Conservation (phyloP, 768 basidiomycete genomes). For the Tricholoma terreum region DNA sequence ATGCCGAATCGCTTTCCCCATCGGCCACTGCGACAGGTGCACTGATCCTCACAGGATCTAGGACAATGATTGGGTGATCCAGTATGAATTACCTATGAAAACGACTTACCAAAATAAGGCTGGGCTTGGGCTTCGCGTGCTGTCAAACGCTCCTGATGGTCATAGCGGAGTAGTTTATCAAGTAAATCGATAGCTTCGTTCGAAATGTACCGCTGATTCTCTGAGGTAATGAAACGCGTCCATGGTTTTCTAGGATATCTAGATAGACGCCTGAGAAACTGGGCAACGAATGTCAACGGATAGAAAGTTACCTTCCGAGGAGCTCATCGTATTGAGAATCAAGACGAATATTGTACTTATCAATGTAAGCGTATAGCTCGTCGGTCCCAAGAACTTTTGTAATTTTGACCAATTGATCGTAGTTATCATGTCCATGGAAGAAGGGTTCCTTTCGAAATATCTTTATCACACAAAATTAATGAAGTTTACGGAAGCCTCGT, state of each 20-base stretch:
- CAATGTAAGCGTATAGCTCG: slow-evolving; percentile 87
- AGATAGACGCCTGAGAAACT: slow-evolving; percentile 9
- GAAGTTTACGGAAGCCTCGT: slow-evolving; percentile 4
- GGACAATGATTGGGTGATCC: slow-evolving; percentile 9
- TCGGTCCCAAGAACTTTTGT: slow-evolving; percentile 97
- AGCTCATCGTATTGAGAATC: slow-evolving; percentile 97
- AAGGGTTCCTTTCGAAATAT: slow-evolving; percentile 99
- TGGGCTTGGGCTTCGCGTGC: slow-evolving; percentile 91
- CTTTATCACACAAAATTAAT: slow-evolving; percentile 37
- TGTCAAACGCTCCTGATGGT: slow-evolving; percentile 95
- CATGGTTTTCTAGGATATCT: slow-evolving; percentile 94
- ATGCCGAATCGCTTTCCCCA: slow-evolving; percentile 64
- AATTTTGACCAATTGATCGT: slow-evolving; percentile 97
- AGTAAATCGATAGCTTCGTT: slow-evolving; percentile 96
- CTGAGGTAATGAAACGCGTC: slow-evolving; percentile 92
- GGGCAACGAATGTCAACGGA: slow-evolving; percentile 1
- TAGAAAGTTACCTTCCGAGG: slow-evolving; percentile 63
- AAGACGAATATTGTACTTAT: slow-evolving; percentile 93
- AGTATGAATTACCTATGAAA: slow-evolving; percentile 4
- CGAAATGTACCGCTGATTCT: slow-evolving; percentile 94
- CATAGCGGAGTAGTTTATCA: slow-evolving; percentile 93
- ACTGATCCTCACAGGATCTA: slow-evolving; percentile 65
- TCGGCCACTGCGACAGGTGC: slow-evolving; percentile 44
- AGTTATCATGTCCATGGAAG: slow-evolving; percentile 99
- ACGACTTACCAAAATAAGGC: slow-evolving; percentile 78